These are phyloP conservation scores for Spathaspora sp. DNA, from an alignment of 1,139 yeast genomes.

Conservation along the genomic window DNA sequence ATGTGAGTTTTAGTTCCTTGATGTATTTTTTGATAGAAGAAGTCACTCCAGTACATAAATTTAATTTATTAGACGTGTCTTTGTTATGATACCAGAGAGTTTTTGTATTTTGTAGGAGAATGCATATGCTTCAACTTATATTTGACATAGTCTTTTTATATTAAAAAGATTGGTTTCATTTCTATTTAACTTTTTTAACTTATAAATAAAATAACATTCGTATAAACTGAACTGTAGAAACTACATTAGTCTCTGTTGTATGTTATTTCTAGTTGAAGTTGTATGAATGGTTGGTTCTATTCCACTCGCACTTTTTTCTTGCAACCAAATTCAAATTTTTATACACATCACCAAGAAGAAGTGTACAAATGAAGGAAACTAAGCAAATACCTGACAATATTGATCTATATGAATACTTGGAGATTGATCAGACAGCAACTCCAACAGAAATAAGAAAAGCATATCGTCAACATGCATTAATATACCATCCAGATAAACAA, in stretches of 20 bases:
- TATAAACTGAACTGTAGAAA: neutral
- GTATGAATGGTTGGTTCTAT: neutral
- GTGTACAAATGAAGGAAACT: constrained; percentile 14
- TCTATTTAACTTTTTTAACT: neutral
- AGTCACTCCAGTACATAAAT: constrained; percentile 1
- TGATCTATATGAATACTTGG: constrained; percentile 36
- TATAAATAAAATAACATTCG: neutral
- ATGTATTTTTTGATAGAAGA: constrained; percentile 2
- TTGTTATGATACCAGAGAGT: neutral
- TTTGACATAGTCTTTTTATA: neutral
- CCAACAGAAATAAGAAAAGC: constrained; percentile 74
- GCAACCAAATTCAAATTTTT: constrained; percentile 1
- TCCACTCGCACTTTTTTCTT: neutral
- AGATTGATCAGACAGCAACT: constrained; percentile 23
- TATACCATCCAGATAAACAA: constrained; percentile 66
- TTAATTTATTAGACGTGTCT: constrained; percentile 3
- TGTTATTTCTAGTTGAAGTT: neutral
- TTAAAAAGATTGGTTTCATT: constrained; percentile 1
- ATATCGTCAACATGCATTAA: constrained; percentile 75
- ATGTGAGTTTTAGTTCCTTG: neutral
- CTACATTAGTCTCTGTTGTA: neutral
- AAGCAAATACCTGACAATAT: constrained; percentile 27
- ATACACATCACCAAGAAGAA: neutral
- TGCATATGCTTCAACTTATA: no score
- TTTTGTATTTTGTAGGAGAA: neutral